Base-by-base conservation (phyloP, 495 filamentous ascomycete species). In the Aspergillus coremiiformis region DNA sequence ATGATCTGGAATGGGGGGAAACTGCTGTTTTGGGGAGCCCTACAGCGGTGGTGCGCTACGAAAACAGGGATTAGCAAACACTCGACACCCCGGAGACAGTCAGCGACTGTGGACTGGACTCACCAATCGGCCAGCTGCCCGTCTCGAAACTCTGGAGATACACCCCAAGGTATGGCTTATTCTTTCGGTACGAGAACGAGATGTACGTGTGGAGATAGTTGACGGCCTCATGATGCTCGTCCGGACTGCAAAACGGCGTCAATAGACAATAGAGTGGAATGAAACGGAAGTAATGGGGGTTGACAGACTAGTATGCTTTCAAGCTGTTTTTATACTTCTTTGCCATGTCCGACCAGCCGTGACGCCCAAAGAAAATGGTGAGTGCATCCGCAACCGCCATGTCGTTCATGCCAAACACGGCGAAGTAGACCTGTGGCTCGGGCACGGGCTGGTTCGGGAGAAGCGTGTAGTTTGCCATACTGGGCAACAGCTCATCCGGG, bases 381-480 rank as follows among this genome's bases (percentile, higher is more conserved):
- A 60, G 33, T 7, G 39, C 57, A 11, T 60, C 41, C 2, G 49
- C 26, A 0, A 60, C 24, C n/a, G 26, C 24, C 24, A 29, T 35
- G 19, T 60, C 60, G 12, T 41, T 52, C 43, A 49, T 44, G 0
- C 54, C 56, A 26, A 53, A 55, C 0, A 39, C 30, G 0, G 44
- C 12, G 17, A 59, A 54, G 23, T 63, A 63, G 7, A 63, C 23
- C 46, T 55, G 47, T 1, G 60, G 60, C 37, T 59, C 44, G 11
- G 41, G 19, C 2, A 44, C 0, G 3, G 41, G 41, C 21, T 26
- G 10, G 6, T 44, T 22, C 2, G 17, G 21, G 21, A 12, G 8
- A 1, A 44, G 11, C 4, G 41, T 44, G 41, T 24, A 44, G 11
- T 63, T 56, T 9, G 22, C 22, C 20, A 44, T 44, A 7, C 4